phyloP scores from a whole-genome alignment of 257 asterid genomes.

The Capsicum chinense region DNA sequence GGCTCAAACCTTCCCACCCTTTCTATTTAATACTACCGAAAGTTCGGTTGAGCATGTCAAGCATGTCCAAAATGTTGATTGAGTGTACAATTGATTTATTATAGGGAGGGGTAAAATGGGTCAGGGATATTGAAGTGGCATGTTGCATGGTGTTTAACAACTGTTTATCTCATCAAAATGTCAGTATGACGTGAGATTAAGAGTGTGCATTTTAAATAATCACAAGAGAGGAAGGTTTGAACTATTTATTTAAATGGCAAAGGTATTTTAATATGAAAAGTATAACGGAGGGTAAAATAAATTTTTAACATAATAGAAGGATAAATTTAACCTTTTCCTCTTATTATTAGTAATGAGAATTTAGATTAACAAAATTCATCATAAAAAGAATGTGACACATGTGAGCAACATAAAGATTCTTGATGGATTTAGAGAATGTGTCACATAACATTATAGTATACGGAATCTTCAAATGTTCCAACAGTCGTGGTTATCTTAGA shows the following conservation, averaged over 20 bases:
- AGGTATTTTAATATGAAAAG: background rate
- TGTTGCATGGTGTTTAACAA: background rate
- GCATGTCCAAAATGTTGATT: background rate
- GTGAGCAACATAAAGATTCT: background rate
- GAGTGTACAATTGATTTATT: background rate
- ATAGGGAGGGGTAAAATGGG: background rate
- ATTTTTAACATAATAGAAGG: background rate
- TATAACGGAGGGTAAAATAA: background rate
- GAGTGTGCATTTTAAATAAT: background rate
- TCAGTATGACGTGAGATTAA: background rate
- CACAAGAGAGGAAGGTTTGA: background rate
- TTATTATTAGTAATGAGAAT: no score
- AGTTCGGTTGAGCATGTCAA: background rate
- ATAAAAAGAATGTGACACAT: background rate
- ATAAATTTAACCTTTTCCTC: background rate
- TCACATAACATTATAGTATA: constrained; percentile 4
- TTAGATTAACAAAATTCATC: background rate
- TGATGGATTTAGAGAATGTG: background rate
- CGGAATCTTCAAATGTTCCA: background rate
- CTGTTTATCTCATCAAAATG: background rate
- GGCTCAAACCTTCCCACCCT: background rate
- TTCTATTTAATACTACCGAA: constrained; percentile 11
- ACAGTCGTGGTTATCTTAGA: background rate
- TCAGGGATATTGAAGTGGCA: background rate
- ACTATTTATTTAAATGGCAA: background rate